Evolutionary conservation across 805 yeast species (phyloP), one percentile per base, ranked within the genome.

Genomic region (Schwanniomyces sp.): DNA sequence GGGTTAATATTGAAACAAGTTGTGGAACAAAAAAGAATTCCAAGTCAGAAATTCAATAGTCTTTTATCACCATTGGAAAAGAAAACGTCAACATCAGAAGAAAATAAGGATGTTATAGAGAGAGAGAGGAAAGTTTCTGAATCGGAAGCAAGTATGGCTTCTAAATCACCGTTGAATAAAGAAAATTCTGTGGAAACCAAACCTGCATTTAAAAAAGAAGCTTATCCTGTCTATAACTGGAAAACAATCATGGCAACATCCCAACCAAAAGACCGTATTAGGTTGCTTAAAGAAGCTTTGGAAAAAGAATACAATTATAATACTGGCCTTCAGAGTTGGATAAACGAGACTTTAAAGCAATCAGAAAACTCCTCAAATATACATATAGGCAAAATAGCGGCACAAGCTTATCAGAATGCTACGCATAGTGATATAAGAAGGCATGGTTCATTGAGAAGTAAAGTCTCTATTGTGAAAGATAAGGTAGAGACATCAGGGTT

Each of bases 321-420:
- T 43, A 73, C 84, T 0, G 88, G 88, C 1, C 62, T 85, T n/a
- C 74, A 74, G 21, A 67, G 72, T 1, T 85, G 88, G 85, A 68
- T 83, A 59, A 61, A 55, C 60, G 81, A 59, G 63, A 69, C 74
- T 54, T 70, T 70, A 63, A 75, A 52, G 59, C 71, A 54, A 57
- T 64, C 67, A 1, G 67, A 63, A 41, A 57, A 54, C 28, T 54
- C 66, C 8, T 59, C 69, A n/a, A 66, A 55, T 47, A 72, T 72
- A 25, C 77, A 65, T 48, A 69, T 78, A 43, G 83, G 84, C 0
- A 73, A 72, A 16, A 77, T 82, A 51, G 91, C 86, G 2, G 69
- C 78, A 27, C 81, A 78, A 46, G 90, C 89, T 1, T 85, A 84
- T 61, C 82, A 80, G 34, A 82, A 84, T 56, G 86, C 88, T 1